Conservation (phyloP, 257 asterid genomes). For the Euphrasia confusa region DNA sequence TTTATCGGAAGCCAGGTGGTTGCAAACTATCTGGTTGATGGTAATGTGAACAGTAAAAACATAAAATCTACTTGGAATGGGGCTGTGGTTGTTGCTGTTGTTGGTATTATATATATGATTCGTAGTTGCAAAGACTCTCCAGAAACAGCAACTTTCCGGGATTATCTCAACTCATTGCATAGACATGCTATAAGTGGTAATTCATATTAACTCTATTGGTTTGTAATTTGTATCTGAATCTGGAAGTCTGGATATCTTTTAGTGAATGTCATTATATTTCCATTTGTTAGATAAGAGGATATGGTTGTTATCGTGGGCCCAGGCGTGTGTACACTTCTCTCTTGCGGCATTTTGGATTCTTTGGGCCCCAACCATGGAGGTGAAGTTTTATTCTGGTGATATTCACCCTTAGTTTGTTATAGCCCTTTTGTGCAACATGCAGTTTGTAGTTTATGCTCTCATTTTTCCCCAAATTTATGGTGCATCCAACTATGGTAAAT, state of each 20-base stretch:
- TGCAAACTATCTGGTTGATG: constrained; percentile 63
- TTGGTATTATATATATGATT: constrained; percentile 40
- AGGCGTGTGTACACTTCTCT: constrained; percentile 62
- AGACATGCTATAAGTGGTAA: constrained; percentile 54
- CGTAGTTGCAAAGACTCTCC: constrained; percentile 62
- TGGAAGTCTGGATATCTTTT: constrained; percentile 2
- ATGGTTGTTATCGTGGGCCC: constrained; percentile 76
- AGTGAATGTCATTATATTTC: constrained; percentile 18
- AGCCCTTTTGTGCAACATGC: constrained; percentile 11
- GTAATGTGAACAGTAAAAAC: constrained; percentile 33
- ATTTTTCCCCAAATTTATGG: not conserved
- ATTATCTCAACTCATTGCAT: constrained; percentile 46
- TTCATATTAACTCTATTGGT: constrained; percentile 13
- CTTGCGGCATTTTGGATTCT: constrained; percentile 75
- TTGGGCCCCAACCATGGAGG: constrained; percentile 84
- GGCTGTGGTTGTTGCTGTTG: constrained; percentile 45
- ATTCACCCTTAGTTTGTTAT: constrained; percentile 1
- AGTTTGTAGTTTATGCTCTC: constrained; percentile 1
- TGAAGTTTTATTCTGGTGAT: constrained; percentile 29
- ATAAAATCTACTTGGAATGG: constrained; percentile 41
- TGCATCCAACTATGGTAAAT: not conserved
- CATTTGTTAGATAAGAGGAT: constrained; percentile 63
- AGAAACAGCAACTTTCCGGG: constrained; percentile 36
- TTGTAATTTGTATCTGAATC: not conserved
- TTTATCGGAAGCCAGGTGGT: constrained; percentile 64